A percentile compares a stretch with the other conserved stretches of the same genome.
These are phyloP conservation scores for Phytophthora melonis DNA, from an alignment of 352 stramenopile species.

Conservation along the genomic window DNA sequence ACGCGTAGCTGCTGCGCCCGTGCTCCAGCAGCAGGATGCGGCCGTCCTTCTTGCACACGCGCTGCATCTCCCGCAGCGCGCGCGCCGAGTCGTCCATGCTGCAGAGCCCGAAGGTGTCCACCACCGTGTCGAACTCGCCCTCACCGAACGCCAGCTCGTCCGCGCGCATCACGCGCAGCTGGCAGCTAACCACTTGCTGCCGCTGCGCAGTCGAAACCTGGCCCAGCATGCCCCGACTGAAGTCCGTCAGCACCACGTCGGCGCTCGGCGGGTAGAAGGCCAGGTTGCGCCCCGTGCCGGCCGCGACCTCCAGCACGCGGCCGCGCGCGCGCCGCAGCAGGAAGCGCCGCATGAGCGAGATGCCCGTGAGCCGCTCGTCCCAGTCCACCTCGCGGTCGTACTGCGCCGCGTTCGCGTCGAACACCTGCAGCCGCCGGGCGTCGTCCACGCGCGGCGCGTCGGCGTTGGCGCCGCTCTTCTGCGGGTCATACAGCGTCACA, in stretches of 20 bases:
- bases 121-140: conserved; percentile 93
- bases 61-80: conserved; percentile 93
- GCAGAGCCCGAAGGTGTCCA: conserved; percentile 97
- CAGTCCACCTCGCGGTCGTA: conserved; percentile 84
- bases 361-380: conserved; percentile 83
- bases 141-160: conserved; percentile 70
- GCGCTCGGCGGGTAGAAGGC: conserved; percentile 78
- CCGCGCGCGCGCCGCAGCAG: conserved; percentile 81
- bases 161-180: conserved; percentile 70
- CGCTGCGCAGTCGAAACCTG: conserved; percentile 50
- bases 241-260: conserved; percentile 74
- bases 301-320: conserved; percentile 93
- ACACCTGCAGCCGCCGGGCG: conserved; percentile 64
- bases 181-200: conserved; percentile 34
- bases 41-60: conserved; percentile 89
- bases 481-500: conserved; percentile 79
- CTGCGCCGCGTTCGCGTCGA: conserved; percentile 74
- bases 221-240: conserved; percentile 79
- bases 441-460: conserved; percentile 54
- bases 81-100: conserved; percentile 94
- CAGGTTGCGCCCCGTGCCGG: conserved; percentile 96
- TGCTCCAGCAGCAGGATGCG: conserved; percentile 97
- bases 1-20: conserved; percentile 90
- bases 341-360: conserved; percentile 82
- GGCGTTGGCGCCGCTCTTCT: conserved; percentile 30